Conservation (phyloP, 768 basidiomycete species). For the Naganishia kalamii region DNA sequence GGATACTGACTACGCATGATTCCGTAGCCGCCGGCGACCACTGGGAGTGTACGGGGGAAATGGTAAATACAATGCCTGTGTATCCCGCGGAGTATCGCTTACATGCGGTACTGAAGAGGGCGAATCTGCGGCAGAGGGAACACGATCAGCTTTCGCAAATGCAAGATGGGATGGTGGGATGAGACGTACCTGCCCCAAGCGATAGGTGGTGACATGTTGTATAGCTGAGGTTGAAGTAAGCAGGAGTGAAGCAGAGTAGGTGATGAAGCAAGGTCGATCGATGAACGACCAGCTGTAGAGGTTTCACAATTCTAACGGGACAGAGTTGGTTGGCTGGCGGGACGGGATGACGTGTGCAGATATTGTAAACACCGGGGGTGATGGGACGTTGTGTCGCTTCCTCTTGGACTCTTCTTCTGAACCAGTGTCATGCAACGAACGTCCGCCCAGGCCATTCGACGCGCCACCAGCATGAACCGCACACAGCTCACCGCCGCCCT, state of each 20-base stretch:
- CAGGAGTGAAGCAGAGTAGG: background rate
- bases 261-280: conserved; percentile 1
- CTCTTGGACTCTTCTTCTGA: background rate
- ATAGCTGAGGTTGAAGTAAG: background rate
- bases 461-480: background rate
- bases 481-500: conserved; percentile 2
- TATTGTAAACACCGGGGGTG: background rate
- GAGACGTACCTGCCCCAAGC: conserved; percentile 20
- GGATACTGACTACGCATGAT: conserved; percentile 37
- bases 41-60: background rate
- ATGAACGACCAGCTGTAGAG: background rate
- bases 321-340: conserved; percentile 13
- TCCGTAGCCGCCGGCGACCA: conserved; percentile 34
- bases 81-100: background rate
- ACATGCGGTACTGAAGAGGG: conserved; percentile 18
- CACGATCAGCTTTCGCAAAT: background rate
- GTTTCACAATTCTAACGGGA: background rate
- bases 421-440: background rate
- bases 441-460: background rate
- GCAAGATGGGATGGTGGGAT: background rate
- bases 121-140: conserved; percentile 12
- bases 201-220: conserved; percentile 18
- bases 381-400: background rate
- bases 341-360: background rate
- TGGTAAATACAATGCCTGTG: background rate